Evolutionary conservation across 306 rosid genomes (phyloP), one percentile per base, ranked within the genome.

Genomic region (Urtica urens): DNA sequence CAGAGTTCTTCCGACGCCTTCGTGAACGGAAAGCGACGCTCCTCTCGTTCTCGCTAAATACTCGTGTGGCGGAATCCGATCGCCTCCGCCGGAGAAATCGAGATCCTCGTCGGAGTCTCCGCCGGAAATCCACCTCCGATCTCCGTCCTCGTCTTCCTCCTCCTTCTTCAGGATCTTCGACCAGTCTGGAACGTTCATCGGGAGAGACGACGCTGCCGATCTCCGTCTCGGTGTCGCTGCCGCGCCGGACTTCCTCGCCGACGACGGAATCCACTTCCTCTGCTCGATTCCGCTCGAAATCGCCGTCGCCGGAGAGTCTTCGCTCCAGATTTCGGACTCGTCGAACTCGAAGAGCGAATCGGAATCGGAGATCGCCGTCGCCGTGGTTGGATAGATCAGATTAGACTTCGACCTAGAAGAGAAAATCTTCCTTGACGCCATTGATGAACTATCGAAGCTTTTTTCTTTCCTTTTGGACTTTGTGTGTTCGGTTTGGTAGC

Each of bases 1-100:
- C 41, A 88, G 73, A 35, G 97, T 88, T 66, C 97, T 72, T 41
- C 97, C 97, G 29, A 74, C 55, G n/a, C 97, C 95, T 76, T 88
- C 97, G 27, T 88, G 95, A 14, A 84, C 93, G 0, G 95, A 84
- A 6, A 78, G 62, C 31, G 95, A 84, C 43, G 83, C 86, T 14
- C 80, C 90, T 63, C 97, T 71, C 20, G 72, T 79, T 52, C 93
- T 77, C 0, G 97, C 95, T 3, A 88, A 60, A 59, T 78, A 83
- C 71, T 78, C 86, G 13, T 88, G 95, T 7, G 97, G 97, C 17
- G 97, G 95, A 19, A 82, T 27, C 58, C 64, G 71, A 2, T 39
- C 27, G 2, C 43, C 53, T 11, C 21, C 66, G 10, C 49, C 57
- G 3, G 39, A 33, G 15, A 4, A 49, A 22, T 38, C 41, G 30